Evolutionary conservation across 305 asterid genomes (phyloP), one percentile per base, ranked within the genome.

Genomic region (Fraxinus paxiana): DNA sequence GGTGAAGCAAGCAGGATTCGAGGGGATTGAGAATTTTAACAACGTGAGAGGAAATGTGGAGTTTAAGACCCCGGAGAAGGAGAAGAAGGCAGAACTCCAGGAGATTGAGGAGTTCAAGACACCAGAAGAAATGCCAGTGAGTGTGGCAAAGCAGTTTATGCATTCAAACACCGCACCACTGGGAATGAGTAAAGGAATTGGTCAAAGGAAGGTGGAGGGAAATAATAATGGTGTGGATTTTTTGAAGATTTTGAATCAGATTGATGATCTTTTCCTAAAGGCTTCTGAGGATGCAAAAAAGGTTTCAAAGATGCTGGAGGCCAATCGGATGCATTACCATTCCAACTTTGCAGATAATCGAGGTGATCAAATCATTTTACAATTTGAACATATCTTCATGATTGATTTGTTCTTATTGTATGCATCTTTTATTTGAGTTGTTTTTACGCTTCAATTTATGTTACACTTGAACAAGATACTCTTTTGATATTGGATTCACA

Each of bases 291-390:
- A 91, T 84, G 92, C 98, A 0, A 97, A 94, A 82, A 96, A 87
- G 90, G 99, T 96, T 65, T 96, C 99, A 0, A 92, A 90, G 93
- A 91, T 91, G 97, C 92, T 96, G 35, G 99, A 96, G 91, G 99
- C 99, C 61, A 92, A 97, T 0, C 87, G 90, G 87, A 79, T 96
- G 91, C 98, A 96, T 87, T 96, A 94, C 82, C 99, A 96, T 88
- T 92, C 97, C 0, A 96, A 94, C 82, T 96, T 96, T 67, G 97
- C 99, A 0, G 98, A 96, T 89, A 92, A 93, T 89, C 91, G 93
- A 92, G 99, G 99, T 94, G 86, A 89, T 79, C 31, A 30, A 37
- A 8, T 76, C 6, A 30, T 5, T 70, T 65, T 26, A 17, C 26
- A n/a, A 18, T 73, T 37, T 51, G 77, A 31, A 24, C 15, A n/a